Percentiles rank a stretch among this genome's conserved stretches.
Evolutionary conservation across 2,329 filamentous ascomycete genomes (phyloP).

Genomic region (Fusarium sp.): DNA sequence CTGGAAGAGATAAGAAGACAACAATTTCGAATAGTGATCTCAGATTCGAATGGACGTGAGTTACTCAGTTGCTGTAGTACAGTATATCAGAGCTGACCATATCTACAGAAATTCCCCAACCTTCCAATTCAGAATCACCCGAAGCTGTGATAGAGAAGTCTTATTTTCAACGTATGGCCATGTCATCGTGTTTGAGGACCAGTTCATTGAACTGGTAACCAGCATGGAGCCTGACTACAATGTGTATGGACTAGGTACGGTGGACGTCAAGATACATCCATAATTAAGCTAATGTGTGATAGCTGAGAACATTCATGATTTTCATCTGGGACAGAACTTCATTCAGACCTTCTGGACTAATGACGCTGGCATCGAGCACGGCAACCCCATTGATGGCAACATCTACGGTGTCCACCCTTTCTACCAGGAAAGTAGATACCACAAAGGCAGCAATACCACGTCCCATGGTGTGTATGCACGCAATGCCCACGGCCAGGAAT

Average conservation of each 20-base stretch:
- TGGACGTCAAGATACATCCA: accelerated
- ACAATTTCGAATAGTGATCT: neutral
- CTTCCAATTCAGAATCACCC: neutral
- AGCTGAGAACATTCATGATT: constrained; percentile 1
- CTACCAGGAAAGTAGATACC: neutral
- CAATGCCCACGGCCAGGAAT: neutral
- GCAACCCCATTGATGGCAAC: neutral
- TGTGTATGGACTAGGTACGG: neutral
- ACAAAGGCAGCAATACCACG: neutral
- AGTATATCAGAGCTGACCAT: neutral
- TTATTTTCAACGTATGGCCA: neutral
- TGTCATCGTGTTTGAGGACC: neutral
- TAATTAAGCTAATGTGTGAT: neutral
- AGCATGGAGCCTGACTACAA: neutral
- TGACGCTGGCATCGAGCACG: neutral
- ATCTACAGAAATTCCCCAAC: neutral
- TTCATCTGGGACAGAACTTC: neutral
- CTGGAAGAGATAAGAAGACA: neutral
- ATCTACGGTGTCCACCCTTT: neutral
- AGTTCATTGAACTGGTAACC: neutral
- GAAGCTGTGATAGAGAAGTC: neutral
- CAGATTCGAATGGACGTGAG: neutral
- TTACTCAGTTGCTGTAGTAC: neutral
- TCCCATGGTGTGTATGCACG: neutral
- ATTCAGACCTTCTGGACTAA: neutral